phyloP scores from a whole-genome alignment of 164 flowering plant species.

The Chimonanthus praecox region DNA sequence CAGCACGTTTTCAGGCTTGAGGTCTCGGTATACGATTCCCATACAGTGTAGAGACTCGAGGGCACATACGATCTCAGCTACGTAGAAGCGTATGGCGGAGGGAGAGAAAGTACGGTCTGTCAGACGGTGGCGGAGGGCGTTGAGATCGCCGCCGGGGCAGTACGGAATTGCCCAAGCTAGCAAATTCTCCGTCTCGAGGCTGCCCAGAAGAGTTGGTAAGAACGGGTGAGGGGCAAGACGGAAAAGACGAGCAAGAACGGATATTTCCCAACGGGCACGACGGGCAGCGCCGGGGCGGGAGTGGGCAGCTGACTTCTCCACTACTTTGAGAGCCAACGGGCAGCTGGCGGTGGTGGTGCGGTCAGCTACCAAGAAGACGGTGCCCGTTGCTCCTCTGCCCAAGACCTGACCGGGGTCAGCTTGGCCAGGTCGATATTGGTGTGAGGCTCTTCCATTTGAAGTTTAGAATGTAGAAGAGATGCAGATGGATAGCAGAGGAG shows the following conservation, averaged over 20 bases:
- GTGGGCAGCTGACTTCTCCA: conserved; percentile 45
- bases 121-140: conserved; percentile 70
- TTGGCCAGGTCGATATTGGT: conserved; percentile 37
- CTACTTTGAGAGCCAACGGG: conserved; percentile 85
- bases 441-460: conserved; percentile 11
- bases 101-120: conserved; percentile 60
- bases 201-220: conserved; percentile 65
- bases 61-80: conserved; percentile 69
- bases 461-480: conserved; percentile 3
- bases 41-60: conserved; percentile 62
- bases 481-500: conserved; percentile 7
- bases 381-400: conserved; percentile 93
- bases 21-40: conserved; percentile 69
- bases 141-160: conserved; percentile 90
- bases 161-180: conserved; percentile 84
- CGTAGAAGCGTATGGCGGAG: conserved; percentile 58
- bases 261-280: conserved; percentile 87
- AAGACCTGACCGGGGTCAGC: conserved; percentile 53
- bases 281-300: conserved; percentile 58
- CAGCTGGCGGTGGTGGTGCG: neutral
- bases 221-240: conserved; percentile 42
- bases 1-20: conserved; percentile 78
- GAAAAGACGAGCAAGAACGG: conserved; percentile 46
- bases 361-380: conserved; percentile 73
- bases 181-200: conserved; percentile 42